Conservation (phyloP, 768 basidiomycete genomes). For the Collybia mongolica region DNA sequence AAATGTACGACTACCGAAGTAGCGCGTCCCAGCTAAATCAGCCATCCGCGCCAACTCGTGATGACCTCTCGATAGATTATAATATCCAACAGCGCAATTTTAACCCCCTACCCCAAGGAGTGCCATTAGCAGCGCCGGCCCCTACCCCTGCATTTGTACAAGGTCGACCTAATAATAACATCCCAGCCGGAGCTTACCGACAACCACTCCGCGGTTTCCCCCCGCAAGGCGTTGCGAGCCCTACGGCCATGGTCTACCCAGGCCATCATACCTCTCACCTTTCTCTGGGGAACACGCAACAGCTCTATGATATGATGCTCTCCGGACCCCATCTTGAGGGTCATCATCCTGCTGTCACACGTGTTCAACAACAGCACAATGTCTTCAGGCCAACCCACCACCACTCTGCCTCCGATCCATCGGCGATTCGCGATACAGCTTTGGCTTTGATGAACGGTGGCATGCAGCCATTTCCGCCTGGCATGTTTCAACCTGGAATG, state of each 20-base stretch:
- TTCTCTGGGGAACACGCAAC: constrained; percentile 72
- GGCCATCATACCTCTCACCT: constrained; percentile 61
- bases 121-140: constrained; percentile 27
- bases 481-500: constrained; percentile 56
- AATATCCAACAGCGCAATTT: constrained; percentile 56
- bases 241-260: constrained; percentile 52
- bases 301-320: constrained; percentile 80
- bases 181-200: constrained; percentile 54
- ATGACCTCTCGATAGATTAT: constrained; percentile 56
- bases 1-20: constrained; percentile 51
- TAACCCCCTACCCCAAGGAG: constrained; percentile 39
- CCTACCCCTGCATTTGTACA: constrained; percentile 47
- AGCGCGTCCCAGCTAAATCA: constrained; percentile 31
- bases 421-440: constrained; percentile 69
- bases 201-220: constrained; percentile 60
- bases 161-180: constrained; percentile 49
- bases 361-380: constrained; percentile 78
- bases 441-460: constrained; percentile 59
- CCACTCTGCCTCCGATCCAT: constrained; percentile 82
- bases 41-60: constrained; percentile 31
- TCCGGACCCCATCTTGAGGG: constrained; percentile 52
- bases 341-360: constrained; percentile 64
- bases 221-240: constrained; percentile 51
- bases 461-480: constrained; percentile 56
- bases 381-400: constrained; percentile 75